Base-by-base conservation (phyloP, 1,284 basidiomycete genomes). In the Salmacisia buchloeana region DNA sequence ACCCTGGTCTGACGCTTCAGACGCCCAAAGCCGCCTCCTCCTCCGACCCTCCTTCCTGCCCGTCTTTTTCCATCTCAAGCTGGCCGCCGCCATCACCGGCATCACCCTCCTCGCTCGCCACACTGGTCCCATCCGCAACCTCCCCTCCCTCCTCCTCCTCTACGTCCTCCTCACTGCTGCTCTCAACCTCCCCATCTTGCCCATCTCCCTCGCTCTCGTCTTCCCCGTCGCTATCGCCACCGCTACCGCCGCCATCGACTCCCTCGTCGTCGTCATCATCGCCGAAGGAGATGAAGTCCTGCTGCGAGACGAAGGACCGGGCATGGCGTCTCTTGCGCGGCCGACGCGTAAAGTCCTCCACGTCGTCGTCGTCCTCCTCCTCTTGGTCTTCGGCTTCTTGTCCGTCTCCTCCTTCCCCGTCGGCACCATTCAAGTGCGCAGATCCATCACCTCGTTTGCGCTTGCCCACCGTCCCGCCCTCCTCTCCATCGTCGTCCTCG, bases 241-340 rank as follows among this genome's bases (percentile, higher is more conserved):
- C 61, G 23, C 60, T 64, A 1, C 61, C 63, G 0, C 65, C 67
- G 2, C 68, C 68, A 2, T 64, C 65, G 13, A 21, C 33, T 21
- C 25, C 36, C 2, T 63, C 62, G 1, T 63, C 62, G 5, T 38
- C 33, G 29, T n/a, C 41, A 13, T 27, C 23, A 52, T 70, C 74
- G 33, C 67, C 70, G 36, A 78, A 74, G 10, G 68, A 71, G 31
- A 78, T 76, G 49, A 69, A 78, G 62, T 78, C 75, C 49, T 65
- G 62, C 64, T 78, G 73, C 43, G 66, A 59, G 2, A 66, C 68
- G 59, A 75, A 76, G 3, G 66, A 68, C 52, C 68, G 66, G 1
- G 66, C 65, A 35, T 65, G 69, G 9, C 38, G 34, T 33, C 25
- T 58, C 25, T 58, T 58, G 33, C 15, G 18, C n/a, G 36, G 35